Percentiles rank a stretch among this genome's conserved stretches.
Conservation (phyloP, 495 filamentous ascomycete genomes). For the Neurospora sp. region DNA sequence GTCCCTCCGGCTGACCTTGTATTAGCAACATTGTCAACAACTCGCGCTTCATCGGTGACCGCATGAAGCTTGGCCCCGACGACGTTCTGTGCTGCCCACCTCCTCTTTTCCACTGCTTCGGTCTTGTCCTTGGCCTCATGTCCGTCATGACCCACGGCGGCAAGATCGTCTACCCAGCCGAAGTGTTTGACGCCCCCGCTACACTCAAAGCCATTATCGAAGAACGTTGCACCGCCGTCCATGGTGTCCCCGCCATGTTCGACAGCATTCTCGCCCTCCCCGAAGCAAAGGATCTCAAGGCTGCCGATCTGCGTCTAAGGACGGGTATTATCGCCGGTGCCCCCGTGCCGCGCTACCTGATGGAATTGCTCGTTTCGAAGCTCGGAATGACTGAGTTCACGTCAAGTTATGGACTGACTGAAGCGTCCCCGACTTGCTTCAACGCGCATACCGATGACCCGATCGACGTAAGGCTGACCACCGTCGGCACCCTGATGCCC, state of each 20-base stretch:
- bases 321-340: slow-evolving; percentile 63
- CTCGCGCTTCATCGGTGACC: slow-evolving; percentile 56
- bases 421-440: slow-evolving; percentile 61
- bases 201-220: slow-evolving; percentile 49
- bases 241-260: slow-evolving; percentile 69
- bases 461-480: slow-evolving; percentile 47
- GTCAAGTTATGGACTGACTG: slow-evolving; percentile 61
- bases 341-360: slow-evolving; percentile 53
- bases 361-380: slow-evolving; percentile 49
- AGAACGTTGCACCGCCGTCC: slow-evolving; percentile 58
- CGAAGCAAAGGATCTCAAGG: slow-evolving; percentile 36
- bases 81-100: slow-evolving; percentile 62
- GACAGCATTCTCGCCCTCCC: slow-evolving; percentile 50
- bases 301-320: slow-evolving; percentile 40
- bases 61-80: slow-evolving; percentile 51
- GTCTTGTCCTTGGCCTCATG: slow-evolving; percentile 59
- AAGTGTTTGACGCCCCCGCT: slow-evolving; percentile 51
- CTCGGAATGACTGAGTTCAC: slow-evolving; percentile 62
- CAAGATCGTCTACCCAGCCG: slow-evolving; percentile 55
- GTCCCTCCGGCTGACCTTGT: background rate
- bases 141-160: slow-evolving; percentile 56
- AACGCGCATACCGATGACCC: slow-evolving; percentile 58
- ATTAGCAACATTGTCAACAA: slow-evolving; percentile 60
- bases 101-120: slow-evolving; percentile 67
- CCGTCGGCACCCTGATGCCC: slow-evolving; percentile 57